Evolutionary conservation across 106 monocot genomes (phyloP), one percentile per base, ranked within the genome.

Genomic region (Agapanthus africanus): DNA sequence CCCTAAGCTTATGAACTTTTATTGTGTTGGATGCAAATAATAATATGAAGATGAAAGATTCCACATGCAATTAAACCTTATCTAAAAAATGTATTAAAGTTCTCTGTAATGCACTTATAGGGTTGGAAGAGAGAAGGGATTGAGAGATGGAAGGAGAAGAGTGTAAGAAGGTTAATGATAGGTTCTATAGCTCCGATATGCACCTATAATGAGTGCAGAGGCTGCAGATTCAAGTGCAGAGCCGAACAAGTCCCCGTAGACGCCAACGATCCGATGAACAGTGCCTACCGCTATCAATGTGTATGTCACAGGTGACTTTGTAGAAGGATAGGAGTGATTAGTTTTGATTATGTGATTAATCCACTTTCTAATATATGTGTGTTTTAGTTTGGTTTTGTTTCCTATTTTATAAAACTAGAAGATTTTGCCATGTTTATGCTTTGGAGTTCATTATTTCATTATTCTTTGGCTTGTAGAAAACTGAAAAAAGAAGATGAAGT

Each of bases 191-290:
- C 84, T 67, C 93, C 93, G 2, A 80, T 69, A 6, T 94, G 90
- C 74, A 94, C 87, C 15, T 90, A 78, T 54, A 91, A 91, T 34
- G 90, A 94, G 65, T 94, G 93, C 84, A 87, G 90, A 60, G 90
- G 93, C 0, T 94, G 93, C 69, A 77, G 82, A 59, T 87, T 77
- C 82, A 94, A 77, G 70, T 94, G 93, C 77, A 80, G 68, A 4
- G 85, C 90, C 0, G 90, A 94, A 74, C 94, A 94, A 40, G 84
- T 94, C 7, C 94, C 94, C 0, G 83, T 94, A 0, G 94, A 94
- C 32, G 87, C 87, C 33, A 87, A 73, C 34, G 90, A 94, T 37
- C 90, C 90, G 35, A 71, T 94, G 37, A 94, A 94, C 80, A 90
- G 84, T 33, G 85, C 94, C 7, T 94, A 90, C 50, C 87, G 74